Conservation (phyloP, 306 rosid species). For the Vachellia pachyceras region DNA sequence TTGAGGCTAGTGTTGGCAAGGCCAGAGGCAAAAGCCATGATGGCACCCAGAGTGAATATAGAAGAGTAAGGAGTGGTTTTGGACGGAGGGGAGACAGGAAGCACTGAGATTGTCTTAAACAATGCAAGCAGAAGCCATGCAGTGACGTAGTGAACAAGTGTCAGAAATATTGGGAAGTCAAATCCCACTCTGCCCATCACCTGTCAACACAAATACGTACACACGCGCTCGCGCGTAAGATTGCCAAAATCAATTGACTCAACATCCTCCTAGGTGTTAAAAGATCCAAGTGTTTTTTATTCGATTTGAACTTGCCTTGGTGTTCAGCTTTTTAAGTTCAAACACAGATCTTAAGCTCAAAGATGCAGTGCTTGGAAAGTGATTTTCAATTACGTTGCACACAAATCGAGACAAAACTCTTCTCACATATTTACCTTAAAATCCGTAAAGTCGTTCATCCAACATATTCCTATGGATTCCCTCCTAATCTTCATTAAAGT, state of each 20-base stretch:
- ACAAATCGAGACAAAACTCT: too few relatives aligned
- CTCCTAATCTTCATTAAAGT: too few relatives aligned
- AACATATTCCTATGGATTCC: too few relatives aligned
- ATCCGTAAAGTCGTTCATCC: too few relatives aligned
- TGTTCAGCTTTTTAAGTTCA: background rate
- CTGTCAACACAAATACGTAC: constrained; percentile 40
- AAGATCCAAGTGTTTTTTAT: too few relatives aligned
- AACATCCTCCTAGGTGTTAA: background rate
- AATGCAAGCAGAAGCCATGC: constrained; percentile 91
- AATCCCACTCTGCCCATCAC: constrained; percentile 98
- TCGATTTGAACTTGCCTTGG: background rate
- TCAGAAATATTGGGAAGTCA: constrained; percentile 86
- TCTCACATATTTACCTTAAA: too few relatives aligned
- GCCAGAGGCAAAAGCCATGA: constrained; percentile 98
- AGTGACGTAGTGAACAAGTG: constrained; percentile 75
- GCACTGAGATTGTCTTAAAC: constrained; percentile 73
- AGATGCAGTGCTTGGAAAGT: too few relatives aligned
- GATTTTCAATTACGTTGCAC: too few relatives aligned
- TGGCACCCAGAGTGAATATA: constrained; percentile 83
- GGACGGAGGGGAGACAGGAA: constrained; percentile 84
- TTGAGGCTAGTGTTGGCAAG: constrained; percentile 95
- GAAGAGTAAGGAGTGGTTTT: constrained; percentile 91
- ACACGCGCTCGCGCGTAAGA: background rate
- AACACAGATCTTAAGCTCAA: background rate
- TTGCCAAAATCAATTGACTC: background rate